Base-by-base conservation (phyloP, 202 grass and related monocot genomes). In the Carex arenaria region DNA sequence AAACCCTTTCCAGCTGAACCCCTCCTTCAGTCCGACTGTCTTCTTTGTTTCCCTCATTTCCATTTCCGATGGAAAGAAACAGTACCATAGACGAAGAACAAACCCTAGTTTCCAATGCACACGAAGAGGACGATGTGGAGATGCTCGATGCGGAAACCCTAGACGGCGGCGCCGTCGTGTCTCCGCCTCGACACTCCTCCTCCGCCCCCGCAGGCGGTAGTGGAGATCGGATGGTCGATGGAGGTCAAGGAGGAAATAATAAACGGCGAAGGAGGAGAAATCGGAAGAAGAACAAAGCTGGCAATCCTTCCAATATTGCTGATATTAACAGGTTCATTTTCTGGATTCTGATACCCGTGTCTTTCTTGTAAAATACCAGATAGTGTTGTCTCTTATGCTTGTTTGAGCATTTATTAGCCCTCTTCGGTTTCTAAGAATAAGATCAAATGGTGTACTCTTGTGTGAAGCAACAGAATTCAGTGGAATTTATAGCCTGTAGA, bases 131-230 rank as follows among this genome's bases (percentile, higher is more conserved):
- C 18, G 95, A 98, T 65, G 83, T 95, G 52, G 90, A 94, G 80
- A 98, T 98, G 95, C 86, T 90, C n/a, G 95, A 94, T 18, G 92
- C 84, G 31, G 84, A 84, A 56, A 67, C 63, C 61, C 59, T 61
- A 80, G 90, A 84, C 26, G 85, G 52, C 73, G 76, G 51, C 76
- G 64, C 61, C 51, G 78, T 47, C 36, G 42, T 45, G 10, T 80
- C 55, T 72, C 60, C 51, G 17, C 72, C 38, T 61, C 61, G 67
- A 10, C 47, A 55, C 22, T 54, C 63, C 22, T n/a, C 61, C 49
- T 14, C 81, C 26, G 68, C 62, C 34, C 17, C 51, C 47, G 69
- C 18, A 1, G 47, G 34, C 2, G 85, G 62, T 59, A 75, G 9
- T 3, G 84, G 19, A 7, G 51, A 43, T 63, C 60, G 14, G 28